phyloP scores from a whole-genome alignment of 768 basidiomycete genomes.

The Cyathus striatus region DNA sequence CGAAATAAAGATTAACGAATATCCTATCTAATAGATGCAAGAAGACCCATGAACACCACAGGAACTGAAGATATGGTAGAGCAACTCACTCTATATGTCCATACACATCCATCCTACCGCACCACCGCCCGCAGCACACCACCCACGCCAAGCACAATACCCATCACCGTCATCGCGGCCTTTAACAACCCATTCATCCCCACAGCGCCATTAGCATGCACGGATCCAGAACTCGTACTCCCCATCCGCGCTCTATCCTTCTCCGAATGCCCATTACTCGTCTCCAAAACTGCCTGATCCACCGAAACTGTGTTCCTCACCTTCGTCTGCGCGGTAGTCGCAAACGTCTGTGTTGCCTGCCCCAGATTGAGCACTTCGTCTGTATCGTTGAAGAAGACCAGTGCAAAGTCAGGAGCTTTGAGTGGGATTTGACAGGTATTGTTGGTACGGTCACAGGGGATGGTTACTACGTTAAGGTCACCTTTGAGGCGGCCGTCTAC shows the following conservation, averaged over 20 bases:
- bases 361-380: constrained; percentile 20
- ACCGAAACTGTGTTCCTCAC: constrained; percentile 48
- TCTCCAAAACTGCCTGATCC: constrained; percentile 49
- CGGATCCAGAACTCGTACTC: constrained; percentile 33
- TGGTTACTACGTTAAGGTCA: constrained; percentile 40
- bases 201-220: constrained; percentile 10
- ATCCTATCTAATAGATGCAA: too few species aligned
- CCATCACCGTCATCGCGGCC: too few species aligned
- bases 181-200: too few species aligned
- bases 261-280: constrained; percentile 54
- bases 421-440: constrained; percentile 58
- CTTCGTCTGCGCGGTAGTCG: constrained; percentile 50
- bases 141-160: too few species aligned
- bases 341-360: constrained; percentile 28
- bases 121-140: too few species aligned
- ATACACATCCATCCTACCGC: too few species aligned
- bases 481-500: constrained; percentile 65
- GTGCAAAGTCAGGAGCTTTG: constrained; percentile 56
- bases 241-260: constrained; percentile 21
- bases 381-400: constrained; percentile 54
- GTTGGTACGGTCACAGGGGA: constrained; percentile 47
- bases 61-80: too few species aligned
- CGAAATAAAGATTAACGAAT: too few species aligned
- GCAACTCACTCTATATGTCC: too few species aligned
- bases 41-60: too few species aligned